Evolutionary conservation across 371 early-diverging fungal genomes (phyloP).

Genomic region (Blakeslea trispora): DNA sequence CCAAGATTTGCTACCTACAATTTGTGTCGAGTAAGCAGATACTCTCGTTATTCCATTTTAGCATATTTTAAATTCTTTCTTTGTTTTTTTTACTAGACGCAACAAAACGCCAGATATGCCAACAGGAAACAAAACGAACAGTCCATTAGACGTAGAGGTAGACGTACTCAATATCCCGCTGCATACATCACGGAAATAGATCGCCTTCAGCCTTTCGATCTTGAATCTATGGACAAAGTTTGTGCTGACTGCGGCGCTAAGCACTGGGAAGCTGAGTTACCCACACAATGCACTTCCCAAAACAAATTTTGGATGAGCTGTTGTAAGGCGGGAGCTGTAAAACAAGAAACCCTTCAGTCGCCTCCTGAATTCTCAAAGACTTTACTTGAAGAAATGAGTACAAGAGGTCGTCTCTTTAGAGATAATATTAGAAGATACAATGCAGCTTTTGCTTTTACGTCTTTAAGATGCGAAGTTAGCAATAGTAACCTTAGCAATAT

Average conservation of each 20-base stretch:
- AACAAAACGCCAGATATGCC: no score
- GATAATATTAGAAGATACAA: constrained; percentile 4
- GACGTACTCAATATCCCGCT: not conserved
- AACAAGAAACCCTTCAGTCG: not conserved
- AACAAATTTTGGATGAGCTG: not conserved
- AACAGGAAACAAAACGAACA: no score
- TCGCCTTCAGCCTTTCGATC: not conserved
- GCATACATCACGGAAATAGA: constrained; percentile 1
- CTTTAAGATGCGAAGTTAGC: not conserved
- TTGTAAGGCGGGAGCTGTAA: constrained; percentile 4
- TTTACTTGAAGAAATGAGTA: not conserved
- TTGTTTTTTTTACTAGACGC: no score
- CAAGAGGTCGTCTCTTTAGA: not conserved
- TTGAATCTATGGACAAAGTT: not conserved
- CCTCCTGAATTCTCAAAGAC: not conserved
- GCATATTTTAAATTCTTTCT: no score
- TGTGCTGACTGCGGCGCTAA: constrained; percentile 1
- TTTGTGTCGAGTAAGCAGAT: no score
- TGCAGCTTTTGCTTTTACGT: constrained; percentile 11
- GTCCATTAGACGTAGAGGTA: no score
- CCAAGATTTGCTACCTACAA: no score
- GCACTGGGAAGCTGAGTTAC: constrained; percentile 9
- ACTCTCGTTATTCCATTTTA: no score
- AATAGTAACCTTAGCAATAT: not conserved
- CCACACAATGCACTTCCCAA: not conserved